Evolutionary conservation across 192 early-diverging fungal genomes (phyloP), one percentile per base, ranked within the genome.

Genomic region (Backusella mclennaniae): DNA sequence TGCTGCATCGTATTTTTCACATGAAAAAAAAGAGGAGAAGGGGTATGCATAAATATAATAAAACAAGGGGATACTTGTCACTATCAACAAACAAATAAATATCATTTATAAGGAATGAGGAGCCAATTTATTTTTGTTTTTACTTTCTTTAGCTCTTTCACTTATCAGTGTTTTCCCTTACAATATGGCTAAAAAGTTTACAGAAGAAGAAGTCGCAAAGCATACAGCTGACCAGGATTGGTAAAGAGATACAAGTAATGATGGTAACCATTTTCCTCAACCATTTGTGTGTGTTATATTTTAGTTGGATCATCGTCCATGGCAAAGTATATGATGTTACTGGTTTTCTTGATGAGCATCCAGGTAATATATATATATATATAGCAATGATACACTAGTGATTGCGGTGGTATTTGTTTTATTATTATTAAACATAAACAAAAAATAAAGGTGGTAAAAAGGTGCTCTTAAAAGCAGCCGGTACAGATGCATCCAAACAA

Each of bases 401-500:
- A 46, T 31, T 35, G 9, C 3, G 3, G 0, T 3, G 46, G n/a
- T 29, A 12, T 29, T 42, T 14, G 35, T 36, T n/a, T 36, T n/a
- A 29, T 36, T 29, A 53, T 11, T 53, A 39, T 21, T 71, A 21
- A 23, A 21, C 21, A 66, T 67, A 46, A 71, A 31, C 35, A 23
- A 67, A 44, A 46, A 71, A 31, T 26, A 23, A 67, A 44, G 86
- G 86, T 63, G 84, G 83, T 66, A 85, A 93, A 78, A 93, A 94
- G 81, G 87, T 95, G 52, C 84, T 95, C 31, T 79, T 95, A 23
- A 92, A 92, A 79, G 90, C 90, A 29, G 92, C 92, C 26, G 95
- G 94, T 59, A 85, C 84, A 17, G 95, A 96, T 83, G 95, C 95
- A 33, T 84, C 92, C 31, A 93, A 94, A 83, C 92, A 95, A 83